Evolutionary conservation across 257 asterid genomes (phyloP), one percentile per base, ranked within the genome.

Genomic region (Thymus mandschuricus): DNA sequence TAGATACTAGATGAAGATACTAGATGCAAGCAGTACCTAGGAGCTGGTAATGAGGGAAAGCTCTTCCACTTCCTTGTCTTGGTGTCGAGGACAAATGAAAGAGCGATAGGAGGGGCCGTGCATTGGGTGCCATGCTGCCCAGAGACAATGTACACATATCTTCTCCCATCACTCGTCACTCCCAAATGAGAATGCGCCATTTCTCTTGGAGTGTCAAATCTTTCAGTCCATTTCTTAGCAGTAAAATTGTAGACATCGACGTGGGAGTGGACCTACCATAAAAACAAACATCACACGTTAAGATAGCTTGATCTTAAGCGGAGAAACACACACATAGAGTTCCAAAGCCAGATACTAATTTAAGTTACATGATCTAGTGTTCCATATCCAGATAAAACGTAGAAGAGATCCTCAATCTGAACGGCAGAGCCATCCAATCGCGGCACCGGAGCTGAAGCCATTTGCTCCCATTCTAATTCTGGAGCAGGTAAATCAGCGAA

Each of bases 131-230:
- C 96, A 65, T 65, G 69, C 72, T 90, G 96, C 58, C 96, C 96
- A 2, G 92, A 71, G 12, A 90, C 77, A 56, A 90, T 38, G 74
- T 84, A 88, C 52, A 86, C 72, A 68, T 85, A 90, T 84, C 96
- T 83, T 31, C 41, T 38, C 0, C 95, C 96, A 77, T 90, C 96
- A 66, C 78, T 74, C 8, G 89, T 92, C 78, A 89, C 71, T 34
- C 96, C 96, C 78, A 90, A 77, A 85, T 90, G 95, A 6, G 96
- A 88, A 81, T 88, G 77, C 0, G 93, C 93, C 92, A 90, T 88
- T 31, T 86, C 89, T 70, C 81, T 83, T 49, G 97, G 96, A 6
- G 82, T 83, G 34, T 81, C 85, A 12, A 90, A 72, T 56, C 86
- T 81, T 13, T 68, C 91, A 27, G 78, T 65, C 96, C 96, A 90